These are phyloP conservation scores for Dactylis glomerata DNA, from an alignment of 176 grass and related monocot species.

Conservation along the genomic window DNA sequence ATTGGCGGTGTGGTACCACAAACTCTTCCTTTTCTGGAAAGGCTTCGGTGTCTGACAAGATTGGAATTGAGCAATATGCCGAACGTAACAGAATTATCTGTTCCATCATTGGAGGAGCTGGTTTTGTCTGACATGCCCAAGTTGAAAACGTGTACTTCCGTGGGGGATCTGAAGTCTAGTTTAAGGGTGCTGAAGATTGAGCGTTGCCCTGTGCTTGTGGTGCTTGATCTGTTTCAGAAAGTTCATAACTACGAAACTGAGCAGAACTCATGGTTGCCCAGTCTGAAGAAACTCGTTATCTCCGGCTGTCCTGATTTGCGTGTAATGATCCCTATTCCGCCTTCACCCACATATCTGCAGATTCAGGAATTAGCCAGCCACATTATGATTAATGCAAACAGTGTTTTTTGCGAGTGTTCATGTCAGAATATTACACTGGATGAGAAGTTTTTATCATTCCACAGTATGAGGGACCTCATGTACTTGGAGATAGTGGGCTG, in stretches of 20 bases:
- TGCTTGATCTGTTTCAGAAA: neutral
- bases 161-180: neutral
- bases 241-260: neutral
- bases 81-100: neutral
- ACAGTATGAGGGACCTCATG: neutral
- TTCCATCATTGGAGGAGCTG: slow-evolving; percentile 32
- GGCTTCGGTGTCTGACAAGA: neutral
- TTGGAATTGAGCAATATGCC: neutral
- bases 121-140: neutral
- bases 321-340: neutral
- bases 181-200: neutral
- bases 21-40: neutral
- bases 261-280: neutral
- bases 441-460: neutral
- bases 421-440: neutral
- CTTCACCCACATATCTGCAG: neutral
- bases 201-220: neutral
- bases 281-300: neutral
- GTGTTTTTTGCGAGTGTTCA: neutral
- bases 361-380: neutral
- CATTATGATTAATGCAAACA: neutral
- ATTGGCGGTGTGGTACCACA: neutral
- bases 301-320: neutral
- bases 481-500: neutral
- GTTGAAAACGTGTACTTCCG: slow-evolving; percentile 3